Evolutionary conservation across 306 rosid genomes (phyloP), one percentile per base, ranked within the genome.

Genomic region (Sicyos baderoa): DNA sequence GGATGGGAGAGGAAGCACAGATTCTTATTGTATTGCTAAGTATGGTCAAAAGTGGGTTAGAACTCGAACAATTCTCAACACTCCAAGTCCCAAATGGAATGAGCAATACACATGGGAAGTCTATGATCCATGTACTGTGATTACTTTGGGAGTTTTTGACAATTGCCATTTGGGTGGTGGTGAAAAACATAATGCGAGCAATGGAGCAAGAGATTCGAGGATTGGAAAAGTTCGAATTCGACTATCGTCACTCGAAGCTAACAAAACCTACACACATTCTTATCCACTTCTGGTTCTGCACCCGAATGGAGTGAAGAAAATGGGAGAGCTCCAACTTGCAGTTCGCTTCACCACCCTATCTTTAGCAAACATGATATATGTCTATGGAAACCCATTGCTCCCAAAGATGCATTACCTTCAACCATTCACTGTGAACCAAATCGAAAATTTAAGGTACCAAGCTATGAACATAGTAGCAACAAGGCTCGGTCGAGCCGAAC

Each of bases 61-160:
- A 61, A 93, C 99, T 21, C 74, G 99, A 75, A 93, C 99, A 52
- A 86, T 93, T 62, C 86, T 90, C 0, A 82, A 93, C 79, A 84
- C 91, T 3, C 78, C 76, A 17, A 80, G 78, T 76, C 98, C 98
- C 18, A 89, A 82, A 76, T 92, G 98, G 98, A 92, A 92, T 59
- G 96, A 92, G 80, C 98, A 92, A 66, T 92, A 92, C 79, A 89
- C 96, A 14, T 89, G 96, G 96, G 96, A 92, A 77, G 95, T 92
- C 4, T 89, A 87, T 63, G 96, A 92, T 74, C 96, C 98, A 22
- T 92, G 96, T 79, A 87, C 98, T 3, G 99, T 93, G 1, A 81
- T 90, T 51, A 90, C 96, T 1, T 29, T 93, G 9, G 97, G 97
- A 9, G 96, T 90, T 51, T 88, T 93, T 5, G 94, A 90, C 80